phyloP scores from a whole-genome alignment of 2,329 filamentous ascomycete genomes.

The Cucurbitaria berberidis region DNA sequence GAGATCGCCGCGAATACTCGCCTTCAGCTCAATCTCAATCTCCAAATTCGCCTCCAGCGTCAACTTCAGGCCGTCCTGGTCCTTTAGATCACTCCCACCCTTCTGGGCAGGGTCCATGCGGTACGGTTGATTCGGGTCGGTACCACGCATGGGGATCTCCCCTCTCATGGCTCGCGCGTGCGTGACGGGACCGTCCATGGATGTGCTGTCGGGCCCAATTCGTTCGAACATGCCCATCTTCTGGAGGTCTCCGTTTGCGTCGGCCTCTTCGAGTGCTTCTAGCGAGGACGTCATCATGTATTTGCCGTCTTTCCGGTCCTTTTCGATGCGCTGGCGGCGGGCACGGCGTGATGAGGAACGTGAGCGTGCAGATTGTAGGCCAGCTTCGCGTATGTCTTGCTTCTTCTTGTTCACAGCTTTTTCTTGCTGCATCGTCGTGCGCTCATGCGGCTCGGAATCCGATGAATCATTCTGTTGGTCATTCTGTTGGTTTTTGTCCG shows the following conservation, averaged over 20 bases:
- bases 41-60: slow-evolving; percentile 80
- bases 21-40: slow-evolving; percentile 84
- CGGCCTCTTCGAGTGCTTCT: slow-evolving; percentile 59
- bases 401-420: slow-evolving; percentile 54
- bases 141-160: slow-evolving; percentile 61
- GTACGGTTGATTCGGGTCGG: slow-evolving; percentile 59
- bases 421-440: slow-evolving; percentile 55
- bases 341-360: slow-evolving; percentile 56
- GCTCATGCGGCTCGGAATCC: slow-evolving; percentile 46
- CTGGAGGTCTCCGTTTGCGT: slow-evolving; percentile 56
- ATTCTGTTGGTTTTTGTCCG: slow-evolving; percentile 28
- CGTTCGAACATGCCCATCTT: slow-evolving; percentile 61
- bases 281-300: slow-evolving; percentile 59
- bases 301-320: slow-evolving; percentile 55
- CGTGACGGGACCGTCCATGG: slow-evolving; percentile 64
- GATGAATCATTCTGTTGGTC: slow-evolving; percentile 19
- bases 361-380: slow-evolving; percentile 52
- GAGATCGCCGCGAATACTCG: slow-evolving; percentile 82
- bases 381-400: slow-evolving; percentile 45
- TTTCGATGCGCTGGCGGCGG: slow-evolving; percentile 55
- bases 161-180: slow-evolving; percentile 60
- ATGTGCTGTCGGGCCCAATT: slow-evolving; percentile 62
- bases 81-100: slow-evolving; percentile 53
- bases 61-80: slow-evolving; percentile 72
- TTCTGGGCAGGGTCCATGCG: slow-evolving; percentile 50